Base-by-base conservation (phyloP, 768 basidiomycete species). In the Lactarius hengduanensis region DNA sequence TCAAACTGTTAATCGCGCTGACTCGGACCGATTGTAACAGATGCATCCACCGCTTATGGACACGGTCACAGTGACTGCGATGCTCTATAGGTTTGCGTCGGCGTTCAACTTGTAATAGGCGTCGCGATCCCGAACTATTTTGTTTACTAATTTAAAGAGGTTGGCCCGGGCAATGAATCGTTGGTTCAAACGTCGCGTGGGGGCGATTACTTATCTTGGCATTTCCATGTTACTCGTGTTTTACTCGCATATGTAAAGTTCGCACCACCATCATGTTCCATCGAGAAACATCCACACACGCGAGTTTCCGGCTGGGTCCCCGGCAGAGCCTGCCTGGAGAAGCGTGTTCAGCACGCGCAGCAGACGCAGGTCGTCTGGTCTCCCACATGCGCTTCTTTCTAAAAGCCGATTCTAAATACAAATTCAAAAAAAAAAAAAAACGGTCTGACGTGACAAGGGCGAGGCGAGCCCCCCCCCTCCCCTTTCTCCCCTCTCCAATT, bases 11-110 rank as follows among this genome's bases (percentile, higher is more conserved):
- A 57, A 47, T 56, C 5, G 57, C 63, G 34, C 61, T 68, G 63
- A 66, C 62, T 32, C 22, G 59, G 57, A 22, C 58, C 53, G n/a
- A 45, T 61, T 63, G 45, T 59, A 65, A 61, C 73, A 92, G 91
- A 90, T 86, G 81, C 91, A 92, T 74, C 91, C 91, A 60, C 92
- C 92, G 70, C 87, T 94, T 77, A 94, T 94, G 92, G 91, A 94
- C 80, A 86, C 85, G 55, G 91, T 94, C 67, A 89, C 88, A 32
- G 86, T 94, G 71, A 91, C 91, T 34, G 85, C 86, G 62, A 92
- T 93, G 91, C 81, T 94, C 41, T 92, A 90, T 78, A 87, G 92
- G 57, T 90, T 91, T 76, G 90, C 88, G 71, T 80, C 77, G 65
- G 77, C 79, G 38, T 83, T 80, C 70, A 80, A 80, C 68, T 77